Evolutionary conservation across 768 basidiomycete species (phyloP), one percentile per base, ranked within the genome.

Genomic region (Chalciporus piperatus): DNA sequence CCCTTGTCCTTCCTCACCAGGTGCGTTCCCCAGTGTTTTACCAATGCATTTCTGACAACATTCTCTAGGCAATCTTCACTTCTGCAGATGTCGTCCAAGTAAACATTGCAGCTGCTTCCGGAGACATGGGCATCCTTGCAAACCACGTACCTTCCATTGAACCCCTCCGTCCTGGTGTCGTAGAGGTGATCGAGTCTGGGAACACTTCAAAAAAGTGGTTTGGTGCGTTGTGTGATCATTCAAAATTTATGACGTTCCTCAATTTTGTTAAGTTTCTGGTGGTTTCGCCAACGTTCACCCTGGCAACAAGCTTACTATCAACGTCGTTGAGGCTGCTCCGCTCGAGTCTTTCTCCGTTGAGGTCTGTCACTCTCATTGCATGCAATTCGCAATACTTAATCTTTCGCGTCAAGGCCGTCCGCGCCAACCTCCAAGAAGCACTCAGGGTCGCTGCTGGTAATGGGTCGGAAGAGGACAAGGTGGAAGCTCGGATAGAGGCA

Each of bases 61-160:
- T 19, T 41, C 33, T 56, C 45, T 64, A 99, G 96, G 77, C 94
- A 48, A 84, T 99, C 70, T 98, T 85, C 82, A 83, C 81, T 54
- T 93, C 94, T 20, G 71, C 83, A 61, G 95, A 95, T 70, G 96
- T 98, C 52, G 83, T 90, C 19, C 96, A 98, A 72, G 96, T 99
- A 60, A 98, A 98, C 76, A 76, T 98, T 62, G 76, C 94, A 32
- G 97, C 94, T 37, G 91, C 86, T 49, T 86, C 92, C 3, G 97
- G 97, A 65, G 95, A 98, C 73, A 98, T 98, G 94, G 97, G 97
- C 78, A 91, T 99, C 63, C 85, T 99, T 54, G 92, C 96, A 62
- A 97, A 96, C 80, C 97, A 99, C 74, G 94, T 98, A 49, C 88
- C 97, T 27, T 89, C 93, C n/a, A 89, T 98, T 52, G 97, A 99